phyloP scores from a whole-genome alignment of 148 eudicot species.

The Arbutus unedo region DNA sequence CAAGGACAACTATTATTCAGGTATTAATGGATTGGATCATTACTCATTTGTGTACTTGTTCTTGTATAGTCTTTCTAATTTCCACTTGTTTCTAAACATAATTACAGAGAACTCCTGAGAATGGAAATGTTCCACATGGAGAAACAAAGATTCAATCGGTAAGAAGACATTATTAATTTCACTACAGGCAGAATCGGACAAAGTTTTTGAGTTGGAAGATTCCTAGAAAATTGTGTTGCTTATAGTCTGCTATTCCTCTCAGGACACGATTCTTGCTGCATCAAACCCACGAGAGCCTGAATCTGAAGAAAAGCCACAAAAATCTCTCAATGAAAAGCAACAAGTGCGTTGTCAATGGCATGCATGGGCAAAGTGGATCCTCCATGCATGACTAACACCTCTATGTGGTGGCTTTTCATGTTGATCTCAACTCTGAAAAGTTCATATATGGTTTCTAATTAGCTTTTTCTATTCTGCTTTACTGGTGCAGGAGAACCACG shows the following conservation, averaged over 20 bases:
- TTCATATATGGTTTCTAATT: conserved; percentile 9
- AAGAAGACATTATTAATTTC: conserved; percentile 25
- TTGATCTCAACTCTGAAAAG: not conserved
- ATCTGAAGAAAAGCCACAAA: conserved; percentile 89
- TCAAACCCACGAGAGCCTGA: conserved; percentile 53
- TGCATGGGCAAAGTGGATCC: not conserved
- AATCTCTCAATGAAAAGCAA: conserved; percentile 90
- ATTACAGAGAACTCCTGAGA: conserved; percentile 79
- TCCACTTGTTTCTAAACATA: conserved; percentile 16
- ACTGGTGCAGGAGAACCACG: conserved; percentile 81
- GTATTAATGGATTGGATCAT: conserved; percentile 26
- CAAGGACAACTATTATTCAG: conserved; percentile 67
- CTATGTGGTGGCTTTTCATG: conserved; percentile 9
- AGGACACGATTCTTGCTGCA: conserved; percentile 51
- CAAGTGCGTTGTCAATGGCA: conserved; percentile 47
- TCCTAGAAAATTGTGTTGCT: conserved; percentile 3
- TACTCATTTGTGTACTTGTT: conserved; percentile 7
- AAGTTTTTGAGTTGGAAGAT: not conserved
- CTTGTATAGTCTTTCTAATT: conserved; percentile 18
- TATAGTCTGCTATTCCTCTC: conserved; percentile 16
- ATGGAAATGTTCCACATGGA: conserved; percentile 68
- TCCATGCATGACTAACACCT: not conserved
- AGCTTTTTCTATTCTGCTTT: conserved; percentile 17
- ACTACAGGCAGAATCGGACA: not conserved
- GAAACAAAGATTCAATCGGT: conserved; percentile 45